Base-by-base conservation (phyloP, 2,329 filamentous ascomycete species). In the Aspergillus udagawae region DNA sequence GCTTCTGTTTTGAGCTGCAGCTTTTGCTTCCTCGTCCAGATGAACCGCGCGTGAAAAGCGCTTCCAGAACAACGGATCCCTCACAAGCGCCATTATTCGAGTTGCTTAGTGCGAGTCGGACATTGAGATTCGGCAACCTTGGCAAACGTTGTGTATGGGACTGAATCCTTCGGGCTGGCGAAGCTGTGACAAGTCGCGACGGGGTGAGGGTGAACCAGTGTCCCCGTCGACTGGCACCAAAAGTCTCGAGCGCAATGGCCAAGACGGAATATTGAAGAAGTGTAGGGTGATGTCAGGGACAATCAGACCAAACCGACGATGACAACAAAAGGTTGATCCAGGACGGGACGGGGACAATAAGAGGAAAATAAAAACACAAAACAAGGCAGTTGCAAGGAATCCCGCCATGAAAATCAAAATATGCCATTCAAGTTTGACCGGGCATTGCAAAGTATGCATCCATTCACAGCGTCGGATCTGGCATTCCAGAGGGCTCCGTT, bases 11-110 rank as follows among this genome's bases (percentile, higher is more conserved):
- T 64, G 60, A 23, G 53, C 29, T 4, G 59, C 47, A 9, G 63
- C 60, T 48, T 69, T 71, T 3, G 69, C 67, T 61, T 80, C 77
- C 64, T 84, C 83, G 61, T 85, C 81, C 52, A 77, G 70, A 66
- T 84, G 83, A 1, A 84, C 81, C 41, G 83, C 83, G 52, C 76
- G 70, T 58, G 80, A 83, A 74, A 86, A 86, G 64, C 83, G 80
- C 55, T 79, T 78, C 83, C 83, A 86, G 73, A 86, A 86, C 51
- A 75, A 77, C 25, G 83, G 83, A 65, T 86, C 83, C 60, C 78
- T 79, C 57, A 82, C 76, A 49, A 75, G 74, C n/a, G 77, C 76
- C 80, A 82, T 82, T 12, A 44, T 53, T 14, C 14, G 32, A 28
- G 32, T 5, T 58, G 17, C 17, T 17, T 41, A 20, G 17, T 50